Percentiles rank a stretch among this genome's conserved stretches.
Evolutionary conservation across 2,329 filamentous ascomycete species (phyloP).

Genomic region (Phymatotrichopsis omnivora): DNA sequence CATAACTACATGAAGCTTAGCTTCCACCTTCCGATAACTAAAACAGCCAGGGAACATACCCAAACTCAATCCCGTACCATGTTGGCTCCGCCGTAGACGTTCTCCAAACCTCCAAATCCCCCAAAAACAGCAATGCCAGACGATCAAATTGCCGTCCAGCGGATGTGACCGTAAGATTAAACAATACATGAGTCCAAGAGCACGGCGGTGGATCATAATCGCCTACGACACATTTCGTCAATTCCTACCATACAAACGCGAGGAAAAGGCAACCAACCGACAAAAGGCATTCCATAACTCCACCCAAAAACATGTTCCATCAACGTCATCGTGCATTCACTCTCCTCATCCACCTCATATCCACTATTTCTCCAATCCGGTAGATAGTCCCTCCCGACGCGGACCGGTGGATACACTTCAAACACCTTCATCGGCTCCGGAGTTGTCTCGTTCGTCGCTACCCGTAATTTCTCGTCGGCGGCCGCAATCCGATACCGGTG

Average conservation of each 20-base stretch:
- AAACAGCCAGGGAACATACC: not conserved
- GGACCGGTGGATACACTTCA: slow-evolving; percentile 57
- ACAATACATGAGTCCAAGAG: slow-evolving; percentile 60
- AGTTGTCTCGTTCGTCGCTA: slow-evolving; percentile 18
- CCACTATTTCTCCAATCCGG: too few relatives aligned
- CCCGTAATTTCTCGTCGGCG: not conserved
- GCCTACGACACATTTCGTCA: not conserved
- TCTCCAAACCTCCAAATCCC: slow-evolving; percentile 69
- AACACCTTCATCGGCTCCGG: slow-evolving; percentile 49
- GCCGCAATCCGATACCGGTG: not conserved
- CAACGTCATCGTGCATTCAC: slow-evolving; percentile 46
- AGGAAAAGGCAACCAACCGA: slow-evolving; percentile 44
- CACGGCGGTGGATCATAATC: slow-evolving; percentile 49
- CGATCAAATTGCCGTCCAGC: slow-evolving; percentile 66
- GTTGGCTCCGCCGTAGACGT: slow-evolving; percentile 76
- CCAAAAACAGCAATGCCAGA: slow-evolving; percentile 63
- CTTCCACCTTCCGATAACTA: not conserved
- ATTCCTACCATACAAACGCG: not conserved
- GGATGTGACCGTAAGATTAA: slow-evolving; percentile 66
- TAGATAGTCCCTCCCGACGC: slow-evolving; percentile 35
- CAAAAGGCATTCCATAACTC: slow-evolving; percentile 64
- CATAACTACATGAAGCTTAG: slow-evolving; percentile 40
- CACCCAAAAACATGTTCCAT: slow-evolving; percentile 61
- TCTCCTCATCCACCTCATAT: slow-evolving; percentile 25
- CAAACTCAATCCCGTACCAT: slow-evolving; percentile 49